phyloP scores from a whole-genome alignment of 2,329 filamentous ascomycete genomes.

The Leptodontidium sp. region DNA sequence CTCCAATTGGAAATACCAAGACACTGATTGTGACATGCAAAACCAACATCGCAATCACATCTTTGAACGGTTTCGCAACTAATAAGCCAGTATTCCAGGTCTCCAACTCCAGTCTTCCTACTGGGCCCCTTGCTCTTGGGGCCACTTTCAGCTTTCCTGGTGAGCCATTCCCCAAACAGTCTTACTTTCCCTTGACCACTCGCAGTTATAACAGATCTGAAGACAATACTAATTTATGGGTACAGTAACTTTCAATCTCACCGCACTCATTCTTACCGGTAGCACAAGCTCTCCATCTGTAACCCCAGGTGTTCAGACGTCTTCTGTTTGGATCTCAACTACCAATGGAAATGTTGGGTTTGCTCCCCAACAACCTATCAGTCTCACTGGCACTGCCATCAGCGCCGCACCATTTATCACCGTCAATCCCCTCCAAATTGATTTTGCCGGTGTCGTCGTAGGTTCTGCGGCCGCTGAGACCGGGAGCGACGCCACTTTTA shows the following conservation, averaged over 20 bases:
- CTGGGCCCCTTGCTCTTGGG: conserved; percentile 42
- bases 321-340: conserved; percentile 47
- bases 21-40: conserved; percentile 44
- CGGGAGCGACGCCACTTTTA: conserved; percentile 42
- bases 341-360: conserved; percentile 46
- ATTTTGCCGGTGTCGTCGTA: conserved; percentile 48
- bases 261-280: conserved; percentile 30
- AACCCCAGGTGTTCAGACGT: conserved; percentile 45
- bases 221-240: background rate
- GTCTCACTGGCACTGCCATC: conserved; percentile 46
- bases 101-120: conserved; percentile 45
- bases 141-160: conserved; percentile 45
- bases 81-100: conserved; percentile 45
- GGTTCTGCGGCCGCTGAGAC: conserved; percentile 37
- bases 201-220: too few relatives aligned
- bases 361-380: conserved; percentile 46
- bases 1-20: conserved; percentile 42
- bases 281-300: conserved; percentile 23
- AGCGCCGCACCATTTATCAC: conserved; percentile 44
- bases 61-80: conserved; percentile 43
- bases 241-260: conserved; percentile 45
- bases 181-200: too few relatives aligned
- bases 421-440: conserved; percentile 45
- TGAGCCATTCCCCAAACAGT: background rate
- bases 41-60: conserved; percentile 46